These are phyloP conservation scores for Alternaria triticina DNA, from an alignment of 2,329 filamentous ascomycete genomes.

Conservation along the genomic window DNA sequence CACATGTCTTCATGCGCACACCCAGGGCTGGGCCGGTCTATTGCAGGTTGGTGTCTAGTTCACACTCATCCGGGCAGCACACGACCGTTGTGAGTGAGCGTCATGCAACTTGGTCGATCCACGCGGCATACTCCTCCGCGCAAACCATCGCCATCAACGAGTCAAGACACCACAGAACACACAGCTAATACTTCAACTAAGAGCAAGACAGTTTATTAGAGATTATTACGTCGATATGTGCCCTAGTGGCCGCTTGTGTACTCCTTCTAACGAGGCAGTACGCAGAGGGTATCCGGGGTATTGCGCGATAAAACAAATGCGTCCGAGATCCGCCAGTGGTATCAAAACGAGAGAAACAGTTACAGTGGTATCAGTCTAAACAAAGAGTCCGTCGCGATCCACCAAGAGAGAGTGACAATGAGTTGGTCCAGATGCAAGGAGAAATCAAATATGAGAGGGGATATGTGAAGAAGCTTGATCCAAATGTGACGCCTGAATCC, in stretches of 20 bases:
- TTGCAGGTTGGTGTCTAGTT: background rate
- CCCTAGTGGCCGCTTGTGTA: slow-evolving; percentile 51
- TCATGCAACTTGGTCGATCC: slow-evolving; percentile 2
- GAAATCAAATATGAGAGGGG: slow-evolving; percentile 39
- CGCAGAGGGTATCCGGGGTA: slow-evolving; percentile 52
- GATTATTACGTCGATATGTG: slow-evolving; percentile 48
- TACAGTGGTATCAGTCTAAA: slow-evolving; percentile 55
- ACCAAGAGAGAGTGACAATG: slow-evolving; percentile 33
- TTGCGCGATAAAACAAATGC: slow-evolving; percentile 45
- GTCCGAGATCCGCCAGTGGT: slow-evolving; percentile 34
- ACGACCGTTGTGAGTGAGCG: background rate
- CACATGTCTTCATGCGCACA: slow-evolving; percentile 3
- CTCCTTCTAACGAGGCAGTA: slow-evolving; percentile 48
- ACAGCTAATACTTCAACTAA: background rate
- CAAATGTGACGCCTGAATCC: slow-evolving; percentile 37
- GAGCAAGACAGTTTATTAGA: slow-evolving; percentile 42
- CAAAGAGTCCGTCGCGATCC: slow-evolving; percentile 43
- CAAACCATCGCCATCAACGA: background rate
- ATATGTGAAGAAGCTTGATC: slow-evolving; percentile 39
- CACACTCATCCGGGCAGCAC: background rate
- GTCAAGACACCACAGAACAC: background rate
- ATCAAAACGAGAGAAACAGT: slow-evolving; percentile 49
- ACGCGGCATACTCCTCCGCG: background rate
- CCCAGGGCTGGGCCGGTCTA: slow-evolving; percentile 3
- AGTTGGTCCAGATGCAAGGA: slow-evolving; percentile 37